These are phyloP conservation scores for Vitis rupestris DNA, from an alignment of 164 flowering plant species.

Conservation along the genomic window DNA sequence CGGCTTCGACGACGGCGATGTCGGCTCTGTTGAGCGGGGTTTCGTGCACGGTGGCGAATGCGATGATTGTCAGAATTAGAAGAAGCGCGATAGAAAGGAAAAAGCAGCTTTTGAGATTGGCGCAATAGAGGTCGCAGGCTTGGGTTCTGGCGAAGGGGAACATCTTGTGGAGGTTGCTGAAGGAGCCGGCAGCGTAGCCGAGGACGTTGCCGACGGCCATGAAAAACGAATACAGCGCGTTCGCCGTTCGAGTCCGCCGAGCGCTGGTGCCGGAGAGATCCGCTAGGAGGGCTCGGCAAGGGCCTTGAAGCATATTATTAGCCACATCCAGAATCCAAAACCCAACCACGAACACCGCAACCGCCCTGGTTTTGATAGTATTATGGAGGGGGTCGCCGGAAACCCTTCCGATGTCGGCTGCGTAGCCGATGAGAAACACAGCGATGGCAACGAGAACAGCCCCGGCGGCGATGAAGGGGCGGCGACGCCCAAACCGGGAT, in stretches of 20 bases:
- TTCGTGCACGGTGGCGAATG: constrained; percentile 41
- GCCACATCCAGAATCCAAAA: constrained; percentile 83
- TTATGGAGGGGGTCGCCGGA: constrained; percentile 35
- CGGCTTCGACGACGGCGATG: not conserved
- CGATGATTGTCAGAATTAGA: constrained; percentile 31
- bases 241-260: constrained; percentile 39
- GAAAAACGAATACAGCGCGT: constrained; percentile 63
- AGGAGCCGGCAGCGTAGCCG: constrained; percentile 75
- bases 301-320: constrained; percentile 70
- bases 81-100: constrained; percentile 55
- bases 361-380: constrained; percentile 38
- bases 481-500: constrained; percentile 65
- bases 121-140: constrained; percentile 77
- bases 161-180: constrained; percentile 37
- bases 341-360: constrained; percentile 57
- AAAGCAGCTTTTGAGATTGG: constrained; percentile 73
- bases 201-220: constrained; percentile 83
- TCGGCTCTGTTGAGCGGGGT: constrained; percentile 10
- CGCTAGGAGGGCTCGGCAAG: constrained; percentile 63
- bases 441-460: constrained; percentile 45
- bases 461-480: constrained; percentile 70
- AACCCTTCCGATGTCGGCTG: constrained; percentile 56
- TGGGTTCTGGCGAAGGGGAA: constrained; percentile 60
- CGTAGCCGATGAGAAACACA: constrained; percentile 60
- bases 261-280: constrained; percentile 45